Conservation (phyloP, 2,329 filamentous ascomycete species). For the Colletotrichum musicola region DNA sequence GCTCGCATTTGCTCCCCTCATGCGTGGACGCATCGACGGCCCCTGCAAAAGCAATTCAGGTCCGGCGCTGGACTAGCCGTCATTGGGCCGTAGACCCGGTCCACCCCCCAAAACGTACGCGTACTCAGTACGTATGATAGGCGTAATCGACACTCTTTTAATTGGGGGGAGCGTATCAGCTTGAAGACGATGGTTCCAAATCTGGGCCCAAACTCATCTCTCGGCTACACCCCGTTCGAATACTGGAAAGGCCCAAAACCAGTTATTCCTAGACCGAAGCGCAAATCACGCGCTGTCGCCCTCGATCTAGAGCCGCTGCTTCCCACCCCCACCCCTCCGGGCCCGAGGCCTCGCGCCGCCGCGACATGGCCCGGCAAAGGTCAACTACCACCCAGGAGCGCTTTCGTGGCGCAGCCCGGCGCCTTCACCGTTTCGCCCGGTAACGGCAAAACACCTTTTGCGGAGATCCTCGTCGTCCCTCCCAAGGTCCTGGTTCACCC, state of each 20-base stretch:
- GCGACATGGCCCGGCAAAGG: conserved; percentile 32
- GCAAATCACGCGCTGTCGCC: conserved; percentile 27
- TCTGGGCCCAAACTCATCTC: conserved; percentile 31
- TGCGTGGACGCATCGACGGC: conserved; percentile 18
- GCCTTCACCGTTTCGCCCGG: conserved; percentile 17
- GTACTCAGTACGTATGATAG: conserved; percentile 35
- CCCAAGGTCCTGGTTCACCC: conserved; percentile 36
- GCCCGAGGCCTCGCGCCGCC: conserved; percentile 17
- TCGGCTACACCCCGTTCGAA: conserved; percentile 44
- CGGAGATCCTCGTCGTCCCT: conserved; percentile 34
- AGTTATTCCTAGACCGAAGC: conserved; percentile 29
- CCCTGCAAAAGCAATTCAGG: conserved; percentile 14
- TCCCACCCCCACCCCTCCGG: conserved; percentile 29
- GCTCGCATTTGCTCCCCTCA: conserved; percentile 1
- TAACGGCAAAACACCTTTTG: conserved; percentile 27
- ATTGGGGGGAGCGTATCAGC: conserved; percentile 33
- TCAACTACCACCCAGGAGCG: conserved; percentile 12
- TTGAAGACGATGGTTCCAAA: conserved; percentile 35
- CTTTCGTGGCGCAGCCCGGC: conserved; percentile 36
- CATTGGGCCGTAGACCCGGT: conserved; percentile 27
- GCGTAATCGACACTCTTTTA: conserved; percentile 31
- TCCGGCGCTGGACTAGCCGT: conserved; percentile 10
- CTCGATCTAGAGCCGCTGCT: conserved; percentile 32
- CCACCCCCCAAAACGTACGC: conserved; percentile 25
- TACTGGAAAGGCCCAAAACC: conserved; percentile 44